Base-by-base conservation (phyloP, 2,329 filamentous ascomycete genomes). In the Fusarium musae region DNA sequence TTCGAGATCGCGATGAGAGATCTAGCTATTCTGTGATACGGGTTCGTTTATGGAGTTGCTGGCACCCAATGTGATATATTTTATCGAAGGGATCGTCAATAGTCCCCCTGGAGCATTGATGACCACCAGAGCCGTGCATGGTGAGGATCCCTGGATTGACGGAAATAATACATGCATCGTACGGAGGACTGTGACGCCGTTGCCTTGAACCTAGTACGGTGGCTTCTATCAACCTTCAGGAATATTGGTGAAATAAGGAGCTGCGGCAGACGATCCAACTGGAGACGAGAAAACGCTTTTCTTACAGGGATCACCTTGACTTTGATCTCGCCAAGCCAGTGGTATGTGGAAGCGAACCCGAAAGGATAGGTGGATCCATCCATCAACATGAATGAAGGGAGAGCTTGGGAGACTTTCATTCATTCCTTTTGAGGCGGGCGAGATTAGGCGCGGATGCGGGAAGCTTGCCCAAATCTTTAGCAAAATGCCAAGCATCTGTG, bases 171-270 rank as follows among this genome's bases (percentile, higher is more conserved):
- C 16, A n/a, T 49, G 36, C 42, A 34, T 54, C 17, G 11, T 54
- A 28, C 26, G 44, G 26, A 47, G 44, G 21, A 69, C 52, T 26
- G 37, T 59, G 40, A 40, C 37, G 15, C 37, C 47, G 40, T 73
- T 62, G 54, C 23, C 23, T 23, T 23, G 23, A 23, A 23, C 23
- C 23, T 23, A 23, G 23, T 23, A 23, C 23, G 23, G 23, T 23
- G n/a, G 34, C n/a, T 53, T 53, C 34, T 47, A 52, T 26, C 39
- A 64, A 64, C 56, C 59, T 60, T 39, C 46, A 68, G 28, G 39
- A 53, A 52, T n/a, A 62, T 65, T 59, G 59, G 39, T 43, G 52
- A 62, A 59, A 57, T 67, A 52, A 64, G 59, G 63, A 64, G 59
- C 40, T 54, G 57, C 59, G 32, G 56, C 34, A 65, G 39, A 72